Percentiles rank a stretch among this genome's conserved stretches.
These are phyloP conservation scores for Fusarium newnesense DNA, from an alignment of 2,329 filamentous ascomycete genomes.

Conservation along the genomic window DNA sequence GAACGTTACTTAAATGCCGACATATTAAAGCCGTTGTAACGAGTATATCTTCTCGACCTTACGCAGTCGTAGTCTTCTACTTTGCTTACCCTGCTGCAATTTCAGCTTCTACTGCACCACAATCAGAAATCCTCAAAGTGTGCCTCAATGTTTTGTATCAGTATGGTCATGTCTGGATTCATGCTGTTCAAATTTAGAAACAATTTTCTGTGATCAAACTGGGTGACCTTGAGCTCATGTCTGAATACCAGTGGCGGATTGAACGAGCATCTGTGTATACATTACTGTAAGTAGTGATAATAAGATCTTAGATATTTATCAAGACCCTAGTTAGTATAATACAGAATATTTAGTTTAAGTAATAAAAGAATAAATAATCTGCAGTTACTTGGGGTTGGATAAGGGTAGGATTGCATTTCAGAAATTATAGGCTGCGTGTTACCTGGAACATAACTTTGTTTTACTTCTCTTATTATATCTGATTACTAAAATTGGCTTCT, in stretches of 20 bases:
- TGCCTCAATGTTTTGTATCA: rapidly evolving
- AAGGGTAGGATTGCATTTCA: no score
- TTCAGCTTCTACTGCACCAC: rapidly evolving
- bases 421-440: no score
- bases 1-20: not conserved
- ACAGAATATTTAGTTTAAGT: no score
- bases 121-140: rapidly evolving
- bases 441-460: no score
- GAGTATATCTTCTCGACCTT: not conserved
- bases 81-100: no score
- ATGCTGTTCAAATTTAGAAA: rapidly evolving
- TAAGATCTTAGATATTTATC: no score
- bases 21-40: rapidly evolving
- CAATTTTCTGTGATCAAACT: rapidly evolving
- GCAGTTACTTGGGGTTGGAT: no score
- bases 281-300: rapidly evolving
- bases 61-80: rapidly evolving
- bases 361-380: no score
- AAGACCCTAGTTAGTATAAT: rapidly evolving
- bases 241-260: not conserved
- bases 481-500: not conserved
- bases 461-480: no score
- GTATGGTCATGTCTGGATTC: rapidly evolving
- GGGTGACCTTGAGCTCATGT: rapidly evolving
- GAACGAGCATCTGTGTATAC: rapidly evolving